These are phyloP conservation scores for Eruca vesicaria DNA, from an alignment of 441 rosid genomes.

Conservation along the genomic window DNA sequence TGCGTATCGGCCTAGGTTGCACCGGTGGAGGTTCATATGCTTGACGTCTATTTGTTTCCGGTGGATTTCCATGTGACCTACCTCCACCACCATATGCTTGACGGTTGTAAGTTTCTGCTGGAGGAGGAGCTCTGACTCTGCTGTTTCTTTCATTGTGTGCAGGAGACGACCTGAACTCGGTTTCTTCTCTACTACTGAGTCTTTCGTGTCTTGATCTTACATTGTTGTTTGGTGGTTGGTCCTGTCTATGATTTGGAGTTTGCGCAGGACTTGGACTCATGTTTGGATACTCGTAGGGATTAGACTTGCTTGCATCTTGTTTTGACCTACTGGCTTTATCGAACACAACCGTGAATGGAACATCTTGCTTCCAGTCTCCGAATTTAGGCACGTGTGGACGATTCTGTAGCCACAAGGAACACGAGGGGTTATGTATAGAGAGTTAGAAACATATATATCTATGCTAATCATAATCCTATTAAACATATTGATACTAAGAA, in stretches of 20 bases:
- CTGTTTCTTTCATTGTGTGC: conserved; percentile 27
- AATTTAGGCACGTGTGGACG: conserved; percentile 28
- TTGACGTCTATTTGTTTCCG: neutral
- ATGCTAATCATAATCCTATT: neutral
- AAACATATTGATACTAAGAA: neutral
- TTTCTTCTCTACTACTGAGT: conserved; percentile 25
- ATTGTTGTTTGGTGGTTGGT: conserved; percentile 22
- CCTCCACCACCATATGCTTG: conserved; percentile 23
- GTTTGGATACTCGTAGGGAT: conserved; percentile 16
- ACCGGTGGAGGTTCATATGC: neutral
- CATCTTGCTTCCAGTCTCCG: conserved; percentile 33
- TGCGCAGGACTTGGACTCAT: conserved; percentile 3
- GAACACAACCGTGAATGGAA: conserved; percentile 23
- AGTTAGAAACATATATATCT: too few species aligned
- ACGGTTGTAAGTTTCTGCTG: conserved; percentile 7
- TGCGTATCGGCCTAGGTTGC: conserved; percentile 19
- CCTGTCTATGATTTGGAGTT: conserved; percentile 5
- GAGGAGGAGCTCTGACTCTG: conserved; percentile 22
- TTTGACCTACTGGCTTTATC: conserved; percentile 21
- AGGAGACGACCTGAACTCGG: conserved; percentile 24
- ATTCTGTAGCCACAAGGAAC: conserved; percentile 6
- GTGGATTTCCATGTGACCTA: conserved; percentile 1
- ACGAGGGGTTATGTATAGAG: too few species aligned
- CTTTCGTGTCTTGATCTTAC: conserved; percentile 24
- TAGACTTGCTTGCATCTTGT: conserved; percentile 1